Base-by-base conservation (phyloP, 129 eudicot genomes). In the Pittosporum tobira region DNA sequence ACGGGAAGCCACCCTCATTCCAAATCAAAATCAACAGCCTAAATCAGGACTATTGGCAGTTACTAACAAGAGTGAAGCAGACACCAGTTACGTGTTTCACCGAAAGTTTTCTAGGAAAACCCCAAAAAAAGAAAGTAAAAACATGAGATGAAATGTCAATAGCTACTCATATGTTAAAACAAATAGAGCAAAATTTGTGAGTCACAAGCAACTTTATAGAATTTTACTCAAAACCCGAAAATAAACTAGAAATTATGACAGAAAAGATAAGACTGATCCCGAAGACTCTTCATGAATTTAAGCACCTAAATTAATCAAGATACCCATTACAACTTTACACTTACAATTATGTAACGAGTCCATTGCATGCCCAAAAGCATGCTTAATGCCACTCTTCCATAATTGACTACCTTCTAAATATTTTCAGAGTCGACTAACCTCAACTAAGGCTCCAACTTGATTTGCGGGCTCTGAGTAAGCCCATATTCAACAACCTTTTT, bases 391-490 rank as follows among this genome's bases (percentile, higher is more conserved):
- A 9, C 10, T 40, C 5, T 26, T 29, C 53, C 14, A 43, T 7
- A 20, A 69, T 27, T 9, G 34, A 64, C 37, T n/a, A 47, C 43
- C 4, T 56, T 57, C 19, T 57, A 57, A 66, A 71, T 3, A 7
- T 49, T 29, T 24, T 47, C 30, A 10, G n/a, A 38, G 22, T 61
- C 48, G 19, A 73, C 72, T 50, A 72, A 65, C 71, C 71, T 75
- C 64, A 69, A 58, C 47, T 71, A 71, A 50, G 65, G 57, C 70
- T 91, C 99, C 62, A 87, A 48, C 88, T 87, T 83, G 66, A 87
- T 63, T 57, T 76, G 48, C 3, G 69, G 19, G 23, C 51, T 59
- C 30, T 69, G 67, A 46, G 30, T 49, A 26, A 59, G 23, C 47
- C 62, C 62, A 48, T 62, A 68, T 22, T 83, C 94, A 56, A 40